Evolutionary conservation across 2,329 filamentous ascomycete species (phyloP), one percentile per base, ranked within the genome.

Genomic region (Fusarium falciforme): DNA sequence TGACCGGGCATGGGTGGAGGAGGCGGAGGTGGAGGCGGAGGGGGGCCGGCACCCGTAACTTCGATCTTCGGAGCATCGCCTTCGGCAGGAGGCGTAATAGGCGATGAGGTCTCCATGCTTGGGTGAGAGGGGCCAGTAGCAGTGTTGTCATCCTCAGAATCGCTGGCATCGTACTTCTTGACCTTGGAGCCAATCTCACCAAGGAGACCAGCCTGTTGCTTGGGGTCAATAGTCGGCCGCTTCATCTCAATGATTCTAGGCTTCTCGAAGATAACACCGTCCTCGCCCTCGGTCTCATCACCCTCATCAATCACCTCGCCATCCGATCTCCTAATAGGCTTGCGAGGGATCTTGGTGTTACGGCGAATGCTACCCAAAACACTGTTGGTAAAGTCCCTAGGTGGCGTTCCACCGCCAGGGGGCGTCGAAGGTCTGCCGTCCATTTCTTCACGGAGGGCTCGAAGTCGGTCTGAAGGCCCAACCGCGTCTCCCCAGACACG

Each of bases 381-480:
- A 76, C 92, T 93, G 79, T 93, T 91, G 70, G 90, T 91, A 76
- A 95, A 89, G 74, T 93, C 90, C 60, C 87, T 85, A 25, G 89
- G 89, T 11, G 90, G 88, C 40, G 88, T 88, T 29, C 83, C 86
- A 31, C 82, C 79, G 5, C 83, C 89, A 76, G 80, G 88, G 82
- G 79, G 89, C 82, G 73, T 86, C 83, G 60, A 84, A 84, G 72
- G 84, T 36, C 87, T 87, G 61, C 87, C 87, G 71, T 98, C 96
- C 96, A 99, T 99, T 83, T 95, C 92, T 83, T 98, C 96, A 67
- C 96, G 93, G 59, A 98, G 87, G 74, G 97, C 96, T 74, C 96
- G 93, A 67, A 99, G 87, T 78, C 95, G 92, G 84, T 99, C 96
- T 52, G 95, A 98, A 14, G 96, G 96, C 38, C 94, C 94, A 73